Evolutionary conservation across 2,329 filamentous ascomycete genomes (phyloP).

Genomic region (Samsoniella hepiali): DNA sequence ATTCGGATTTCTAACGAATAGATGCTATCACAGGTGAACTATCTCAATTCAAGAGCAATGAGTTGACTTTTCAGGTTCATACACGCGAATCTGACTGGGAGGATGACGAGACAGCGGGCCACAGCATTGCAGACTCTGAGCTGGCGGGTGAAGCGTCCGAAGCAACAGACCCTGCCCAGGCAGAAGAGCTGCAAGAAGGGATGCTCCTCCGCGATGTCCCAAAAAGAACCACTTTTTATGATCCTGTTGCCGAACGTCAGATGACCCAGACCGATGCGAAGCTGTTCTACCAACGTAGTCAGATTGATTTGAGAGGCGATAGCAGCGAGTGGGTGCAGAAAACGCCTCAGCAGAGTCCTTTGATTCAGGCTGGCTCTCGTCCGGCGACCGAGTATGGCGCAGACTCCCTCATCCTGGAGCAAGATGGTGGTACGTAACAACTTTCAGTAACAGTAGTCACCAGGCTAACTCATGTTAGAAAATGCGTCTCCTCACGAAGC

Average conservation of each 20-base stretch:
- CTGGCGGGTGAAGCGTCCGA: constrained; percentile 24
- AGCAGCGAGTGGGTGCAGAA: constrained; percentile 39
- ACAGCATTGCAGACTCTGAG: constrained; percentile 21
- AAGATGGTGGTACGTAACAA: constrained; percentile 26
- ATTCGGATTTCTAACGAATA: background rate
- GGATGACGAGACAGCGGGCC: constrained; percentile 19
- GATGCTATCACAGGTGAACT: background rate
- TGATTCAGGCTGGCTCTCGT: constrained; percentile 36
- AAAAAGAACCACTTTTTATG: constrained; percentile 81
- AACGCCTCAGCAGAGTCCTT: constrained; percentile 47
- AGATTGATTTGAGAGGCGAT: constrained; percentile 52
- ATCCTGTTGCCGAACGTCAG: constrained; percentile 88
- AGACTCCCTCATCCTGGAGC: constrained; percentile 34
- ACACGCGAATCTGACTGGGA: constrained; percentile 23
- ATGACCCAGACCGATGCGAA: constrained; percentile 94
- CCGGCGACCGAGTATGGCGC: constrained; percentile 36
- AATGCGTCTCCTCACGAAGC: background rate
- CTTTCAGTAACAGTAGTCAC: constrained; percentile 39
- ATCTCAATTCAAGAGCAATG: constrained; percentile 12
- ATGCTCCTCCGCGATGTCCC: constrained; percentile 61
- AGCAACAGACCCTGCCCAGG: constrained; percentile 25
- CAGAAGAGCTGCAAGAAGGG: constrained; percentile 45
- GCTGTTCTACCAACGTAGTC: constrained; percentile 89
- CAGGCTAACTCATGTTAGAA: background rate
- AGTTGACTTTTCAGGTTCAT: constrained; percentile 22